These are phyloP conservation scores for Fusarium chaquense DNA, from an alignment of 2,329 filamentous ascomycete genomes.

Conservation along the genomic window DNA sequence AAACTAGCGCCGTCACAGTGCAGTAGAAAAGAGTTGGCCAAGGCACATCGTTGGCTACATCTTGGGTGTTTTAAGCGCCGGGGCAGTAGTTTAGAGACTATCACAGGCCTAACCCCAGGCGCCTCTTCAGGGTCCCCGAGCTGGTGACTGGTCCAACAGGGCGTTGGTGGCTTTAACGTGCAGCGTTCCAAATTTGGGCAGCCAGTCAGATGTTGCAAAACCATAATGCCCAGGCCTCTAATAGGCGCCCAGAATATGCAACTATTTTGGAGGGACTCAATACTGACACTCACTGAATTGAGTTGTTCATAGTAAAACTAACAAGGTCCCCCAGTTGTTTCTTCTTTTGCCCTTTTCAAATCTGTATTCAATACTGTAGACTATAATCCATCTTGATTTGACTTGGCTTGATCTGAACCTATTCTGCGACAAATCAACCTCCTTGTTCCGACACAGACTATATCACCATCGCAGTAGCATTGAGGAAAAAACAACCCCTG, in stretches of 20 bases:
- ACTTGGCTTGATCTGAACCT: neutral
- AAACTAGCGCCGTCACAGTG: constrained; percentile 48
- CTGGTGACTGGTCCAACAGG: constrained; percentile 10
- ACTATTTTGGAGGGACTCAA: neutral
- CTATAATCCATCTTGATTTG: neutral
- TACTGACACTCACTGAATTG: constrained; percentile 4
- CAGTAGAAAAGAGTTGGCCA: constrained; percentile 36
- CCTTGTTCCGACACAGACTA: constrained; percentile 17
- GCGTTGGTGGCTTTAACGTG: constrained; percentile 36
- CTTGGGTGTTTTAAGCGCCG: constrained; percentile 42
- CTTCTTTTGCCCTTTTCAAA: constrained; percentile 4
- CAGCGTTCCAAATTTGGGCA: constrained; percentile 47
- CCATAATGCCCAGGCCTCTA: constrained; percentile 36
- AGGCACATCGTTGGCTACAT: constrained; percentile 39
- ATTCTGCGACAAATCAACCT: constrained; percentile 35
- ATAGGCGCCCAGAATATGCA: constrained; percentile 41
- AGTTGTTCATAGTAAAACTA: constrained; percentile 32
- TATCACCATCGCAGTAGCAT: constrained; percentile 27
- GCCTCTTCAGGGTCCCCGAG: constrained; percentile 24
- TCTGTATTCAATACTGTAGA: neutral
- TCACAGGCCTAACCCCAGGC: constrained; percentile 17
- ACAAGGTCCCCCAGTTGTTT: constrained; percentile 23
- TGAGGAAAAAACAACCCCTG: constrained; percentile 14
- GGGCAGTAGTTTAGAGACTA: constrained; percentile 6
- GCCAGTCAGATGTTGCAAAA: constrained; percentile 42